Evolutionary conservation across 805 yeast species (phyloP), one percentile per base, ranked within the genome.

Genomic region (Ogataea sp.): DNA sequence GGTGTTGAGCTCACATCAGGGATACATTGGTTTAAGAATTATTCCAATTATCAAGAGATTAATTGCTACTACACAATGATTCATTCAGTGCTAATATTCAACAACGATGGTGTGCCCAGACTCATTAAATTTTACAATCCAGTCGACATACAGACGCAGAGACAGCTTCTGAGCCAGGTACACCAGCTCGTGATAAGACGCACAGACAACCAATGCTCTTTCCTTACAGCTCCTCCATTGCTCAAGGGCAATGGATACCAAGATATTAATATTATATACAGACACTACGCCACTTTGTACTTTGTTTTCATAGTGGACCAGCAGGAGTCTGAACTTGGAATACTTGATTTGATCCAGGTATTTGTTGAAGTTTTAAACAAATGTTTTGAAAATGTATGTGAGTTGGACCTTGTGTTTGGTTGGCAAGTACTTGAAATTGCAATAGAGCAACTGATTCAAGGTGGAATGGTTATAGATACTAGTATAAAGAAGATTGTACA

Each of bases 401-500:
- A 93, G 56, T 69, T 93, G 49, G 98, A 93, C 62, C 69, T 93
- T 45, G 96, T 93, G n/a, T 90, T 89, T 64, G 97, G 97, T 15
- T 93, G 98, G 97, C 97, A 93, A 61, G 94, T 88, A 5, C 65
- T 90, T 25, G 94, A 90, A 56, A 82, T 95, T 2, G 96, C 90
- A 2, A 60, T 89, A 36, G 93, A 82, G 51, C 97, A 93, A 52
- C 83, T 93, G 26, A 81, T 93, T 1, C 97, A 93, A 57, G 98
- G 97, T 20, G 98, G 98, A 0, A 82, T 93, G 94, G 98, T 93
- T 8, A 84, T 93, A 28, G 98, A 93, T 56, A 89, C 97, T 2
- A 86, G 81, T 48, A 86, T 88, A 17, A 55, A 65, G 20, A 76
- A 82, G 43, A 88, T 93, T 27, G 96, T 93, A 6, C 78, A 76